These are phyloP conservation scores for Fragosphaeria purpurea DNA, from an alignment of 2,329 filamentous ascomycete species.

Conservation along the genomic window DNA sequence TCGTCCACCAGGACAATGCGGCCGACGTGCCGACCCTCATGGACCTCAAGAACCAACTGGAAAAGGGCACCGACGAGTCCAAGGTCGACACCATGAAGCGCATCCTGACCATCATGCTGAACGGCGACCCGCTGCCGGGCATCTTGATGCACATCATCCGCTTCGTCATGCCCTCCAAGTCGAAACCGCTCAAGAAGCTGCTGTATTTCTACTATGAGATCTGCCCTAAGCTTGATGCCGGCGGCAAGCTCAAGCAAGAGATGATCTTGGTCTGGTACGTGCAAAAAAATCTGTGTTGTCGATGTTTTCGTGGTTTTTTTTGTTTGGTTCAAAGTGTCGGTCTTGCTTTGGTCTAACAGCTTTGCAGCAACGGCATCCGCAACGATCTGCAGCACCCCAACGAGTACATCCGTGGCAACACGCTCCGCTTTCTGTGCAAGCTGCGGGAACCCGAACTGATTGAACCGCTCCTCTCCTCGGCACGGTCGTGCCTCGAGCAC, in stretches of 20 bases:
- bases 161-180: constrained; percentile 98
- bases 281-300: no score
- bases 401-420: constrained; percentile 97
- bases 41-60: constrained; percentile 84
- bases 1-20: constrained; percentile 96
- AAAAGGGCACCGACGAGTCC: constrained; percentile 86
- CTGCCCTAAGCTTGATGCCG: constrained; percentile 86
- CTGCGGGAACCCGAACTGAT: constrained; percentile 91
- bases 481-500: constrained; percentile 86
- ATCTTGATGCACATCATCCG: constrained; percentile 99
- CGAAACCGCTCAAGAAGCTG: constrained; percentile 93
- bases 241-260: constrained; percentile 95
- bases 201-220: constrained; percentile 99
- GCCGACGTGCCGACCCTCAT: constrained; percentile 83
- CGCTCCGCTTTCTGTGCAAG: constrained; percentile 95
- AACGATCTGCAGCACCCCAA: constrained; percentile 96
- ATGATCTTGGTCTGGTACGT: constrained; percentile 96
- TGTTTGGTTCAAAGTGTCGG: background rate
- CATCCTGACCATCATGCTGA: constrained; percentile 94
- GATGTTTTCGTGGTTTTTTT: constrained; percentile 2
- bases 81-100: constrained; percentile 96
- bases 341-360: constrained; percentile 15
- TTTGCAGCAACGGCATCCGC: constrained; percentile 79
- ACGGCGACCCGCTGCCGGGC: constrained; percentile 90
- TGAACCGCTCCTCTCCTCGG: constrained; percentile 87